Evolutionary conservation across 345 rosid genomes (phyloP).

Genomic region (Euphorbia peplus): DNA sequence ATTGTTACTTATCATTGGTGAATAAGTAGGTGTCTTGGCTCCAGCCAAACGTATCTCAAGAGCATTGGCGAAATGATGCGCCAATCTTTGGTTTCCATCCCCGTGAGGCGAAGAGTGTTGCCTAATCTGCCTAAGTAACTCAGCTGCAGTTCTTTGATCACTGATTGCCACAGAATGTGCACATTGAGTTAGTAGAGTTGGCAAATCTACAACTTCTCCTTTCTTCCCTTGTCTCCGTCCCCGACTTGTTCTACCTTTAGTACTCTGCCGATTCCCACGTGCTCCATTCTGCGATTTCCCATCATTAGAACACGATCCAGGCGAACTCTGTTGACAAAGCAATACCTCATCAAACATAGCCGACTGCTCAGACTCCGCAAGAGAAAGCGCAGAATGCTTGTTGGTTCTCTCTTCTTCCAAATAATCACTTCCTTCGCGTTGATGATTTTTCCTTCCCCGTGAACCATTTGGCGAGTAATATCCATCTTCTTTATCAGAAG

Average conservation of each 20-base stretch:
- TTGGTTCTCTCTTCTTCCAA: conserved; percentile 40
- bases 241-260: conserved; percentile 21
- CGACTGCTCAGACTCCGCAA: conserved; percentile 42
- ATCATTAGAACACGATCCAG: neutral
- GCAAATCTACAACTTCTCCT: conserved; percentile 48
- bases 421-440: conserved; percentile 29
- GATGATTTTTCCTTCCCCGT: conserved; percentile 36
- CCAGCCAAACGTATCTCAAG: conserved; percentile 69
- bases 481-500: conserved; percentile 12
- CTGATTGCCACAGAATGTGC: conserved; percentile 63
- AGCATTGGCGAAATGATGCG: conserved; percentile 55
- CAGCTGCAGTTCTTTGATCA: conserved; percentile 54
- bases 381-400: conserved; percentile 45
- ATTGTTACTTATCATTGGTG: conserved; percentile 14
- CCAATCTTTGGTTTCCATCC: conserved; percentile 60
- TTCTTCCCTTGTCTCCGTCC: conserved; percentile 25
- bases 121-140: conserved; percentile 56
- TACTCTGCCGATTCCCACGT: conserved; percentile 8
- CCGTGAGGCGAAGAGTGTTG: conserved; percentile 56
- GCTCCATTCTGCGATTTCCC: conserved; percentile 8
- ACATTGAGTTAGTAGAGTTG: conserved; percentile 50
- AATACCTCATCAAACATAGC: conserved; percentile 45
- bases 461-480: conserved; percentile 12
- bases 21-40: conserved; percentile 27
- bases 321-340: conserved; percentile 29